Evolutionary conservation across 73 alveolate species (phyloP).

Genomic region (Tetrahymena thermophila): DNA sequence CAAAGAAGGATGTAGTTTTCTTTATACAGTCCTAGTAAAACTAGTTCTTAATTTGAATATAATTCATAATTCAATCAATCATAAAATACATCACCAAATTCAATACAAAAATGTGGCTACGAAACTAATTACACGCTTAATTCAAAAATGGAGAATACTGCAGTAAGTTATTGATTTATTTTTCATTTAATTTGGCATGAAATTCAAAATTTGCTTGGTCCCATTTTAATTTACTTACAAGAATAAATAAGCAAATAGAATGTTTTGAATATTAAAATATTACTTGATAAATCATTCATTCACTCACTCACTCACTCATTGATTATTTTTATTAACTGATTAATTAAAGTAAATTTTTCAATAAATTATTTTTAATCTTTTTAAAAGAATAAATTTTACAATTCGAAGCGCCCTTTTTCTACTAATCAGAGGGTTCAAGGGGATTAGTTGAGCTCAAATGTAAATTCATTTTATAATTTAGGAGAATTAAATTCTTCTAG

Average conservation of each 20-base stretch:
- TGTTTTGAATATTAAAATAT: no score
- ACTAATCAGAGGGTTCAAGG: not conserved
- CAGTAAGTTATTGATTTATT: not conserved
- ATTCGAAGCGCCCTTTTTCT: not conserved
- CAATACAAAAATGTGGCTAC: not conserved
- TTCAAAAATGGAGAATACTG: not conserved
- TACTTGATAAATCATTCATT: not conserved
- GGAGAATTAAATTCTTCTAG: not conserved
- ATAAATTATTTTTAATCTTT: not conserved
- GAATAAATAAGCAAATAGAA: no score
- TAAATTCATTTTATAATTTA: not conserved
- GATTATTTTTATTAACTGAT: not conserved
- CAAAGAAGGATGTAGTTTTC: not conserved
- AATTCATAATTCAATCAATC: not conserved
- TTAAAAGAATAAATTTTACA: not conserved
- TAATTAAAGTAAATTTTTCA: not conserved
- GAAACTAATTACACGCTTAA: not conserved
- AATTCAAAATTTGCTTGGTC: no score
- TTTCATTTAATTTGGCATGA: not conserved
- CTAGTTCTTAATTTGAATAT: not conserved
- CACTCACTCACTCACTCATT: not conserved
- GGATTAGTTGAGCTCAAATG: not conserved
- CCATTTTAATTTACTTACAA: not conserved
- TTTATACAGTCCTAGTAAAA: not conserved
- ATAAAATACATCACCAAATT: not conserved